Evolutionary conservation across 192 early-diverging fungal species (phyloP).

Genomic region (Coemansia sp.): DNA sequence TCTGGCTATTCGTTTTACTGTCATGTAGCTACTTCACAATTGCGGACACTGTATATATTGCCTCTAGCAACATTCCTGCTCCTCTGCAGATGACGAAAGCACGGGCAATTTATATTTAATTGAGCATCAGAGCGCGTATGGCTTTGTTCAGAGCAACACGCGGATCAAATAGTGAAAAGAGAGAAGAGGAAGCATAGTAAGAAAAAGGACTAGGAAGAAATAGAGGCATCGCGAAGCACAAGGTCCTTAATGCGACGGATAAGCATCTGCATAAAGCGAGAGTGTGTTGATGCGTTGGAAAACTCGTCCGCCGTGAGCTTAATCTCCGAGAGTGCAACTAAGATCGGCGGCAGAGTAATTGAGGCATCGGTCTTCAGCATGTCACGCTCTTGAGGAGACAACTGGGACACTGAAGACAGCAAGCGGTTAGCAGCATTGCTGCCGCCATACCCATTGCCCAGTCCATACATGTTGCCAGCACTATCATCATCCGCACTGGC

Average conservation of each 20-base stretch:
- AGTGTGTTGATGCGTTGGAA: conserved; percentile 30
- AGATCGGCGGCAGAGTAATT: conserved; percentile 41
- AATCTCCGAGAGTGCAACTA: conserved; percentile 35
- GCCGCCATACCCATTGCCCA: neutral
- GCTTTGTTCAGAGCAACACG: no score
- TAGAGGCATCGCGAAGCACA: conserved; percentile 38
- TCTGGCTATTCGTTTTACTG: no score
- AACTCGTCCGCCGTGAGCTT: conserved; percentile 39
- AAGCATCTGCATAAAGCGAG: conserved; percentile 54
- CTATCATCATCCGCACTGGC: neutral
- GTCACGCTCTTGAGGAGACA: conserved; percentile 36
- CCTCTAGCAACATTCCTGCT: no score
- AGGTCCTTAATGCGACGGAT: conserved; percentile 47
- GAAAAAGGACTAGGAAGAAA: conserved; percentile 6
- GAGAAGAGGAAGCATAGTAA: conserved; percentile 6
- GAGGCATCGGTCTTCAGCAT: conserved; percentile 38
- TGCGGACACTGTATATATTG: no score
- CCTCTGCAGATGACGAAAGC: no score
- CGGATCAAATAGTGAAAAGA: neutral
- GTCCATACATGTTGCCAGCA: neutral
- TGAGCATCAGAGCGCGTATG: no score
- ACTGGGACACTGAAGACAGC: conserved; percentile 18
- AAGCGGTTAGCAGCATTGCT: neutral
- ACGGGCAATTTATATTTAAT: no score
- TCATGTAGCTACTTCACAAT: no score